phyloP scores from a whole-genome alignment of 177 flowering plant species.

The Tripterygium wilfordii region DNA sequence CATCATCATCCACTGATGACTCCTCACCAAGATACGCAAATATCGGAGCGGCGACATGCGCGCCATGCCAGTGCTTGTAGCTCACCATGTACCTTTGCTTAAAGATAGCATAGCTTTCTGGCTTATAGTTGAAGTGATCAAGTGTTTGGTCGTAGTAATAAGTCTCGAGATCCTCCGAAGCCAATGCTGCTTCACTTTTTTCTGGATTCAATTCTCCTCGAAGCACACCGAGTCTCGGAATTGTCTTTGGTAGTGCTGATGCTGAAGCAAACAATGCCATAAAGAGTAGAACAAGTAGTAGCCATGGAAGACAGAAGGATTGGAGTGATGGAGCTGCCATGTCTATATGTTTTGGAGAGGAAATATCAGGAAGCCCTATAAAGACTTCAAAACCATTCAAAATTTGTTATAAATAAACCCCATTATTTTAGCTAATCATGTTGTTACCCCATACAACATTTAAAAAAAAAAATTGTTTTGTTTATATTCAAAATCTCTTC shows the following conservation, averaged over 20 bases:
- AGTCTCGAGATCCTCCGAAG: not conserved
- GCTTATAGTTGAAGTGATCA: slow-evolving; percentile 39
- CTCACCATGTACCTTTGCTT: slow-evolving; percentile 27
- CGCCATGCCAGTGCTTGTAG: slow-evolving; percentile 25
- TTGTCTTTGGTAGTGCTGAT: not conserved
- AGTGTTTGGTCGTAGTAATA: slow-evolving; percentile 32
- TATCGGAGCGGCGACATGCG: slow-evolving; percentile 24
- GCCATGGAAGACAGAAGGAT: not conserved
- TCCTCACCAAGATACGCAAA: slow-evolving; percentile 29
- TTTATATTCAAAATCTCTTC: no score
- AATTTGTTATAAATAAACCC: no score
- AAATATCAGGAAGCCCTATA: no score
- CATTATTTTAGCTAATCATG: no score
- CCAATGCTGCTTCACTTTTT: not conserved
- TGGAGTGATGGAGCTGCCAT: not conserved
- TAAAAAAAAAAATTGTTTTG: no score
- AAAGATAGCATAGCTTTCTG: slow-evolving; percentile 31
- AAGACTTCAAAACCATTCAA: no score
- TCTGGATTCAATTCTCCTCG: not conserved
- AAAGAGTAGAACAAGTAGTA: not conserved
- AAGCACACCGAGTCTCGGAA: not conserved
- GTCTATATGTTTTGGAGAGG: no score
- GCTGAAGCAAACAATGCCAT: not conserved
- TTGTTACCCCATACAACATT: no score
- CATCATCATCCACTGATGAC: slow-evolving; percentile 3